Evolutionary conservation across 495 filamentous ascomycete species (phyloP), one percentile per base, ranked within the genome.

Genomic region (Daldinia childiae): DNA sequence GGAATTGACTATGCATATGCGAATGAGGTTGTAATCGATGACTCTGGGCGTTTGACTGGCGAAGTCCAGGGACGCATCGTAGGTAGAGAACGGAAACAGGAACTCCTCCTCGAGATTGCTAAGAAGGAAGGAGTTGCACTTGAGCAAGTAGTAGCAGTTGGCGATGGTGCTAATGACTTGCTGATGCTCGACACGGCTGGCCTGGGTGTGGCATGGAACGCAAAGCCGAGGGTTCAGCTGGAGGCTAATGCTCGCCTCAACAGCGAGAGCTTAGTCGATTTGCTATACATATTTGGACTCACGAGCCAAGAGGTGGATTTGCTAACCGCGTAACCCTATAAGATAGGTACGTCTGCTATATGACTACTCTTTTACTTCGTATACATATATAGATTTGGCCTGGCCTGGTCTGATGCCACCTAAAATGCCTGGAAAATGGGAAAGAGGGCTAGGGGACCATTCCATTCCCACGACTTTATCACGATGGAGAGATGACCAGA

Each of bases 131-230:
- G 83, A 26, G 89, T 97, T 50, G 75, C 87, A 1, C 79, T 94
- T 15, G 83, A 89, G n/a, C 91, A 96, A 79, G 90, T 92, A 12
- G 81, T 98, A 29, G 92, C 93, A 9, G 90, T 98, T 1, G 95
- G 95, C 12, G 95, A 99, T 74, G 95, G 95, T 26, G 94, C 95
- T 41, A 99, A 99, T 74, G 95, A 99, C 74, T 82, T 99, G 39
- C 84, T 91, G 45, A 99, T 99, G 95, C 92, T 99, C 81, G 85
- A 87, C 29, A 88, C 88, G 55, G 95, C 95, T 17, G 95, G 95
- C 5, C 79, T 98, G 62, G 95, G 95, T 5, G 89, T 98, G 41
- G 95, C 95, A 14, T 97, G 93, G 87, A 92, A 94, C 78, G 95
- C 95, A 26, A 99, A 99, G 83, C 91, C 90, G 58, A 88, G 87